These are phyloP conservation scores for Magnaporthiopsis incrustans DNA, from an alignment of 2,329 filamentous ascomycete genomes.

Conservation along the genomic window DNA sequence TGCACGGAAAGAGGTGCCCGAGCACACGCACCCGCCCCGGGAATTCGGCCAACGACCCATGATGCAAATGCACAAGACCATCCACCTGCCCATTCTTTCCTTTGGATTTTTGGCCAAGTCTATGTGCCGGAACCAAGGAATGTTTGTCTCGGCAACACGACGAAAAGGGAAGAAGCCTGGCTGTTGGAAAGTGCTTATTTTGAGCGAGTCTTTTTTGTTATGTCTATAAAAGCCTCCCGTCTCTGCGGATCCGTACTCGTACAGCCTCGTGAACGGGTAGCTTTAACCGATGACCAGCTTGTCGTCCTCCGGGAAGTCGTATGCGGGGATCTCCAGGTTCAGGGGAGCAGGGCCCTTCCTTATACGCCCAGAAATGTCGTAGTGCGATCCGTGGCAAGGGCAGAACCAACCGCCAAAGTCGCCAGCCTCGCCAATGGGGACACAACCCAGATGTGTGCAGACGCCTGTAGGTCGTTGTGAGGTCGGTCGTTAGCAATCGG, in stretches of 20 bases:
- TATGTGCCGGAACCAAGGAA: not conserved
- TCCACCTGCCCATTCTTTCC: not conserved
- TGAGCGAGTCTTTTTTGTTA: not conserved
- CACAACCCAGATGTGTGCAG: constrained; percentile 98
- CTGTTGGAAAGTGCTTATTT: not conserved
- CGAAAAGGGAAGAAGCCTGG: not conserved
- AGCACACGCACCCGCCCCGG: too few relatives aligned
- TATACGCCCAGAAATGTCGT: constrained; percentile 98
- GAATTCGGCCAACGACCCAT: not conserved
- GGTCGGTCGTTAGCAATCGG: not conserved
- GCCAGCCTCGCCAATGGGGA: constrained; percentile 96
- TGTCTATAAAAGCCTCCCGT: constrained; percentile 2
- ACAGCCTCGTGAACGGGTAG: constrained; percentile 2
- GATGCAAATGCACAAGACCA: not conserved
- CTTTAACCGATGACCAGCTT: constrained; percentile 87
- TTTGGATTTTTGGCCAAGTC: not conserved
- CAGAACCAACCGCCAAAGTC: constrained; percentile 99
- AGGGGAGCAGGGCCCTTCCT: constrained; percentile 94
- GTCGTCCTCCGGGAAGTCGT: constrained; percentile 87
- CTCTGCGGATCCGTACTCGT: constrained; percentile 7
- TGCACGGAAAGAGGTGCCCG: not conserved
- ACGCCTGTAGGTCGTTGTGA: constrained; percentile 52
- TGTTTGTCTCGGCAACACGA: not conserved
- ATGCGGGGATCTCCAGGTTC: constrained; percentile 89
- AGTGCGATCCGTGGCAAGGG: constrained; percentile 99